Conservation (phyloP, 257 asterid species). For the Nicotiana paniculata region DNA sequence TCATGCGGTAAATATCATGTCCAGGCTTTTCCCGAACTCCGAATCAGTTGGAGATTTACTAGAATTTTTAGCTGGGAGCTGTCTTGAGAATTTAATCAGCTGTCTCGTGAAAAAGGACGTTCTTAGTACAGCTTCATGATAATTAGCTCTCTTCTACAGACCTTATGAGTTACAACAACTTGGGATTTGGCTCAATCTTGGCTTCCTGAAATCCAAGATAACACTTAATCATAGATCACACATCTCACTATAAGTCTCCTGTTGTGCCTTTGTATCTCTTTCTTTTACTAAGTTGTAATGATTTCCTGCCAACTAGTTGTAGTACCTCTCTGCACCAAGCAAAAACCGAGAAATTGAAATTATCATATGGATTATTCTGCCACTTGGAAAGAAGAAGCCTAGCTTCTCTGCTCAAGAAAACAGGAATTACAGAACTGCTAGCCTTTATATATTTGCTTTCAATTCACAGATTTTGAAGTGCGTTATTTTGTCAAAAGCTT, state of each 20-base stretch:
- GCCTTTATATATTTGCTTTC: not conserved
- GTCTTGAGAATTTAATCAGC: not conserved
- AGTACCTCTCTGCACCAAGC: not conserved
- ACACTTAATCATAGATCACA: not conserved
- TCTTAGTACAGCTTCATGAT: not conserved
- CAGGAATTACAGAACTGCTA: not conserved
- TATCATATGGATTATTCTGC: not conserved
- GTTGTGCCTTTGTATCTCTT: not conserved
- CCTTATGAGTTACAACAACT: not conserved
- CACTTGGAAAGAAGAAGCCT: not conserved
- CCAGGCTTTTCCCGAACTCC: not conserved
- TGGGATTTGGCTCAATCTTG: not conserved
- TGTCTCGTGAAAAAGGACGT: not conserved
- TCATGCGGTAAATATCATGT: not conserved
- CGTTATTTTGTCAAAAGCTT: not conserved
- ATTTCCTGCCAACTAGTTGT: not conserved
- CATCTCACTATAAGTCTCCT: not conserved
- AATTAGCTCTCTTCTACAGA: slow-evolving; percentile 3
- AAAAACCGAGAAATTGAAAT: not conserved
- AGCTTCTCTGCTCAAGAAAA: not conserved
- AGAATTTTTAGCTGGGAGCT: not conserved
- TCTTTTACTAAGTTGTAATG: not conserved
- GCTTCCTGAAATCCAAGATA: not conserved
- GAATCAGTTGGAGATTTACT: not conserved
- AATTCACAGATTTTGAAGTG: not conserved